phyloP scores from a whole-genome alignment of 768 basidiomycete species.

The Collybia mongolica region DNA sequence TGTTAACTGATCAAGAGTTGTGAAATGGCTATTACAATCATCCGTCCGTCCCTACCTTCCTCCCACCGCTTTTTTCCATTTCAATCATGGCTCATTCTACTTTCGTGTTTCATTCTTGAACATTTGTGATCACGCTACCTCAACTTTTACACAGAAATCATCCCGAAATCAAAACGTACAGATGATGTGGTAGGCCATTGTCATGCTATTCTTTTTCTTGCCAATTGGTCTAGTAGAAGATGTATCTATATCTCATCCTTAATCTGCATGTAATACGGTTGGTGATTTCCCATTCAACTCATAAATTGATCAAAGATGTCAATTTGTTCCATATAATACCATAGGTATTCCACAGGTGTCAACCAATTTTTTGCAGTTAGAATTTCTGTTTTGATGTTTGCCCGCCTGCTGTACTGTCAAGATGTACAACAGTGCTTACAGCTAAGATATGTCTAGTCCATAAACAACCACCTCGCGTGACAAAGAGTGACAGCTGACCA shows the following conservation, averaged over 20 bases:
- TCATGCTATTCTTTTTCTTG: neutral
- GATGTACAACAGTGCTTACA: no score
- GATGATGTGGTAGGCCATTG: neutral
- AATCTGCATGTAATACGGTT: slow-evolving; percentile 1
- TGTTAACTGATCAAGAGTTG: neutral
- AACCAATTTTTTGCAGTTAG: no score
- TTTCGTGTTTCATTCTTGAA: neutral
- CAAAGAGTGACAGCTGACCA: no score
- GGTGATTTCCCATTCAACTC: neutral
- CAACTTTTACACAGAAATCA: no score
- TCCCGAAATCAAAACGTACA: neutral
- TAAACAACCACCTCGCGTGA: no score
- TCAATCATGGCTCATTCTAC: slow-evolving; percentile 9
- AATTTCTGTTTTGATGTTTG: no score
- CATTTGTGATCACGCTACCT: neutral
- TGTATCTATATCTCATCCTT: neutral
- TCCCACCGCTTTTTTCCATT: slow-evolving; percentile 7
- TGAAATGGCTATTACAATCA: slow-evolving; percentile 13
- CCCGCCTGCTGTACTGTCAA: no score
- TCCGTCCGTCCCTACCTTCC: slow-evolving; percentile 31
- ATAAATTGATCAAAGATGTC: no score
- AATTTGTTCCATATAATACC: no score
- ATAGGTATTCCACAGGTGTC: no score
- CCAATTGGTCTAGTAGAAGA: neutral
- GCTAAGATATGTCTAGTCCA: no score